Base-by-base conservation (phyloP, 306 rosid species). In the Senna tora region DNA sequence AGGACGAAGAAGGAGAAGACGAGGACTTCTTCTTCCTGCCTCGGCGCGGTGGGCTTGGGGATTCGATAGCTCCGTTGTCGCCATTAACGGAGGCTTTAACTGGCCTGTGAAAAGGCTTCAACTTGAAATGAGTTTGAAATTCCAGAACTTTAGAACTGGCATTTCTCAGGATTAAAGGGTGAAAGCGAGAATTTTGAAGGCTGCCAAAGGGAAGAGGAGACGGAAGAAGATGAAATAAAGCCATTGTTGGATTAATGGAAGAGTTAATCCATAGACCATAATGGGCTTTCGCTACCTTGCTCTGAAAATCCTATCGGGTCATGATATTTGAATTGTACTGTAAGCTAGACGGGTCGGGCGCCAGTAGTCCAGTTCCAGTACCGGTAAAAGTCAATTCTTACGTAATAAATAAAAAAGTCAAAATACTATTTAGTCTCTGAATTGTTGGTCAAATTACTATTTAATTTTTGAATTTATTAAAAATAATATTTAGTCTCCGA, bases 251-350 rank as follows among this genome's bases (percentile, higher is more conserved):
- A 46, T 71, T 72, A 58, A 71, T 20, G 66, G 68, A 67, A 85
- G 92, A 87, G 88, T 82, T 85, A 83, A 75, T 82, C 72, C 84
- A 78, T 85, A 83, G 73, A 80, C 72, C 84, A 78, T 74, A 36
- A 22, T 56, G 54, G 57, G 14, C 50, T 2, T 28, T 13, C 42
- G 16, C 10, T 9, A 9, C 13, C 12, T 32, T 17, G 17, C 14
- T 21, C 50, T n/a, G 14, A 34, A 7, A 34, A 49, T 68, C 34
- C 65, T 80, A 78, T 77, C 78, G 73, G 77, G 66, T 80, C 52
- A 33, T 9, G 6, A 43, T 33, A 25, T 36, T 59, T 72, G 28
- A 47, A 39, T 36, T 54, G 7, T 0, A 15, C 13, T 2, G 13
- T 45, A 41, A 52, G 20, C 17, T 10, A 51, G 3, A 1, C 22